A percentile compares a stretch with the other conserved stretches of the same genome.
Evolutionary conservation across 257 asterid genomes (phyloP).

Genomic region (Solanum corneliomulleri): DNA sequence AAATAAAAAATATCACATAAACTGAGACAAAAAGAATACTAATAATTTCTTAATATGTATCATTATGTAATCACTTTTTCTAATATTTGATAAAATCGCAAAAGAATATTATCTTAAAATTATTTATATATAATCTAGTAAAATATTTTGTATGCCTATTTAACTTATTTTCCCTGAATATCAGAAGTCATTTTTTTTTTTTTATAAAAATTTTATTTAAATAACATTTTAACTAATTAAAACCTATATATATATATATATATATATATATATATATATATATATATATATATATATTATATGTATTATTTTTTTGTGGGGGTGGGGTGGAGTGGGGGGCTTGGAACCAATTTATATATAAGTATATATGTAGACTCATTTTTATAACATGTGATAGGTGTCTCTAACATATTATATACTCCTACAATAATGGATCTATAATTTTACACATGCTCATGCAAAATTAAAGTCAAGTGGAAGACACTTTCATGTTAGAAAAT

Average conservation of each 20-base stretch:
- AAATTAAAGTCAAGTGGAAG: background rate
- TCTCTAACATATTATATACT: background rate
- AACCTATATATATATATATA: too few species aligned
- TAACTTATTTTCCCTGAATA: too few species aligned
- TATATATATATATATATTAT: too few species aligned
- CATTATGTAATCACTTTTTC: too few species aligned
- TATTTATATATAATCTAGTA: too few species aligned
- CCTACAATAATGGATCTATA: background rate
- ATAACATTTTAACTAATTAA: background rate
- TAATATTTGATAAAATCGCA: too few species aligned
- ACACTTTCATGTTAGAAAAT: background rate
- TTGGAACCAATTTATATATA: background rate
- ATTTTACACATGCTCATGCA: background rate
- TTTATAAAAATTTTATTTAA: background rate
- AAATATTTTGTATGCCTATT: accelerated
- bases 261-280: too few species aligned
- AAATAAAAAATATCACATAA: too few species aligned
- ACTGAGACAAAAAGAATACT: background rate
- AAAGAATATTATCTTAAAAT: too few species aligned
- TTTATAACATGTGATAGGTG: background rate
- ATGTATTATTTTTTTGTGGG: too few species aligned
- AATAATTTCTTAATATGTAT: background rate
- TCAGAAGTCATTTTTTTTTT: background rate
- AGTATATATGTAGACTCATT: background rate
- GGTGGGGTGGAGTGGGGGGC: background rate